Base-by-base conservation (phyloP, 352 stramenopile species). In the Poterioochromonas sp. region DNA sequence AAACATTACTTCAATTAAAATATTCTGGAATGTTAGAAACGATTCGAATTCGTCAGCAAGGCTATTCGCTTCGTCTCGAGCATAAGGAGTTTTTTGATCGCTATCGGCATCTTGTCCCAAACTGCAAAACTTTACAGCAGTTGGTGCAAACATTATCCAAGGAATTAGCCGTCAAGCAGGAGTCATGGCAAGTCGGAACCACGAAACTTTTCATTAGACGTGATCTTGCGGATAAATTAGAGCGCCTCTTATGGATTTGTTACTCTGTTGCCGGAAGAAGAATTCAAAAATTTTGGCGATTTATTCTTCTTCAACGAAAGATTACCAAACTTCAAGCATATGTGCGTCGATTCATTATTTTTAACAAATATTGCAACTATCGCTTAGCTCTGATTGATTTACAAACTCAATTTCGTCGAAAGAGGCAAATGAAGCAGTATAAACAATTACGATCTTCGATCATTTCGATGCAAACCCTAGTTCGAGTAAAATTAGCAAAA, bases 201-300 rank as follows among this genome's bases (percentile, higher is more conserved):
- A 91, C 92, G 0, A 98, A 98, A 83, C 93, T 97, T 76, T 98
- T 98, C 81, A 80, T 98, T 53, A 94, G 94, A 68, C 89, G 91
- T 76, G 83, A 88, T 63, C 88, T 94, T 26, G 94, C 94, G 40
- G 88, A 93, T 35, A 91, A 91, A 53, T 85, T 98, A 15, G 91
- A 97, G 81, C 83, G 90, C 18, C 88, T 97, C 82, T 91, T 85
- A 35, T 83, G 85, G 58, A 77, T 91, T n/a, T 70, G 86, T 58
- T 83, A 88, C 0, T 84, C 79, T 71, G 54, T 74, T 64, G 85
- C 86, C 44, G 83, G 80, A 62, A 65, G 87, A 32, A 86, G 80
- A 39, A 71, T 90, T 47, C 76, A 81, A 35, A 79, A 81, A 64
- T 90, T 89, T 79, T 83, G 84, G 15, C 73, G 82, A 47, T 78